Evolutionary conservation across 2,329 filamentous ascomycete species (phyloP).

Genomic region (Trichoderma asperellum): DNA sequence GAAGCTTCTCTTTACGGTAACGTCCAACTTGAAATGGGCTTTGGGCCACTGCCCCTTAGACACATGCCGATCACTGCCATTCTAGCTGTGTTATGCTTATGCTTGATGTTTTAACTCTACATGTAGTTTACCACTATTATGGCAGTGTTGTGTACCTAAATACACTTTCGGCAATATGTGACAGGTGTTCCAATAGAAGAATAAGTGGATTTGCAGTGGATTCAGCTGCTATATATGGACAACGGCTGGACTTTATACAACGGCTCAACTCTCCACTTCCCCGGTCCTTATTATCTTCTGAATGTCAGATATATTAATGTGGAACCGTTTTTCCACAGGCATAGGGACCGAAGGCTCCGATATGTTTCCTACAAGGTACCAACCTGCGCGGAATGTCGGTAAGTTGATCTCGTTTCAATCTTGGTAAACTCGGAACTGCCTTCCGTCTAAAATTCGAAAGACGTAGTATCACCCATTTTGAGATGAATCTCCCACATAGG

Average conservation of each 20-base stretch:
- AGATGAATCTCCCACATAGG: neutral
- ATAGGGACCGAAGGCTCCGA: neutral
- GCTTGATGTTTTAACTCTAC: neutral
- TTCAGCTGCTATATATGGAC: neutral
- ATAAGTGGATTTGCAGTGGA: neutral
- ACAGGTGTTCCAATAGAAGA: neutral
- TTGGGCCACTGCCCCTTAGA: slow-evolving; percentile 16
- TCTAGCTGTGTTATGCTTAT: neutral
- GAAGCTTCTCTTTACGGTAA: slow-evolving; percentile 22
- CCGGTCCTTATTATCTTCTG: neutral
- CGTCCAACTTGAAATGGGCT: neutral
- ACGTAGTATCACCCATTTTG: neutral
- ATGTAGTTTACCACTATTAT: neutral
- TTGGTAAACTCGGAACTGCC: neutral
- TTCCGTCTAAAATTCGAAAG: neutral
- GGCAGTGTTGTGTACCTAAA: neutral
- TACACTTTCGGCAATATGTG: neutral
- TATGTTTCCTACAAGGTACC: neutral
- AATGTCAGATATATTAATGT: slow-evolving; percentile 8
- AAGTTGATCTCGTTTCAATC: neutral
- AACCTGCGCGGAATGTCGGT: neutral
- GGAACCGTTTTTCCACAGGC: neutral
- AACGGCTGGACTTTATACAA: neutral
- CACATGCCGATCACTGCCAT: neutral
- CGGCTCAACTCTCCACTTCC: neutral